A percentile compares a stretch with the other conserved stretches of the same genome.
These are phyloP conservation scores for Penicillium mononematosum DNA, from an alignment of 495 filamentous ascomycete genomes.

Conservation along the genomic window DNA sequence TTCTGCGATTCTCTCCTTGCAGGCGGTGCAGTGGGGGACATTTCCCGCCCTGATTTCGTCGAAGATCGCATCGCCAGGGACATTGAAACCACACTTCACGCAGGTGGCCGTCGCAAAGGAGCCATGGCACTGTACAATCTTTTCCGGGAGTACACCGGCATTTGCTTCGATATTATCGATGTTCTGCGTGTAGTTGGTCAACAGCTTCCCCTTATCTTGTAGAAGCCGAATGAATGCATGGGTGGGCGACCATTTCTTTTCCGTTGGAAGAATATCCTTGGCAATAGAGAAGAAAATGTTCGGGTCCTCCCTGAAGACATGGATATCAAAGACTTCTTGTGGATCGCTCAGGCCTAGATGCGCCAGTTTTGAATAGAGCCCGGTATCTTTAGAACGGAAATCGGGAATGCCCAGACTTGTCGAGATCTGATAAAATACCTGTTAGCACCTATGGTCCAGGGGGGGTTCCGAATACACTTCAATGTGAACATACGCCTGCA, in stretches of 20 bases:
- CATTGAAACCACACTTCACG: conserved; percentile 73
- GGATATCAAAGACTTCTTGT: conserved; percentile 92
- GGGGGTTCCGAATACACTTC: not conserved
- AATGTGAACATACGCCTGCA: conserved; percentile 61
- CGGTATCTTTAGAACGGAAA: conserved; percentile 66
- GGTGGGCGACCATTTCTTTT: conserved; percentile 76
- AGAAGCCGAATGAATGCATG: conserved; percentile 96
- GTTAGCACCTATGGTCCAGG: not conserved
- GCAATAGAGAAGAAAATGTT: conserved; percentile 90
- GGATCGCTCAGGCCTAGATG: conserved; percentile 77
- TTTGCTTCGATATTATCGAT: conserved; percentile 95
- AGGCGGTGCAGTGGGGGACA: conserved; percentile 54
- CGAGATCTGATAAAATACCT: conserved; percentile 57
- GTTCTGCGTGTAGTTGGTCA: conserved; percentile 98
- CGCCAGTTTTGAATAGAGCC: conserved; percentile 70
- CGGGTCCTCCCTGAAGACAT: conserved; percentile 81
- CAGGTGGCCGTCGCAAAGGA: conserved; percentile 92
- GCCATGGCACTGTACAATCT: conserved; percentile 94
- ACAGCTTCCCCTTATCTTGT: conserved; percentile 82
- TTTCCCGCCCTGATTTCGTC: conserved; percentile 73
- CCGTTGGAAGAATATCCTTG: conserved; percentile 80
- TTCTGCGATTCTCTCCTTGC: conserved; percentile 40
- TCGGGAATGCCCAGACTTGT: conserved; percentile 69
- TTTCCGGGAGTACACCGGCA: conserved; percentile 78
- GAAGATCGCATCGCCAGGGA: conserved; percentile 76